Evolutionary conservation across 2,329 filamentous ascomycete genomes (phyloP).

Genomic region (Neodidymelliopsis sp.): DNA sequence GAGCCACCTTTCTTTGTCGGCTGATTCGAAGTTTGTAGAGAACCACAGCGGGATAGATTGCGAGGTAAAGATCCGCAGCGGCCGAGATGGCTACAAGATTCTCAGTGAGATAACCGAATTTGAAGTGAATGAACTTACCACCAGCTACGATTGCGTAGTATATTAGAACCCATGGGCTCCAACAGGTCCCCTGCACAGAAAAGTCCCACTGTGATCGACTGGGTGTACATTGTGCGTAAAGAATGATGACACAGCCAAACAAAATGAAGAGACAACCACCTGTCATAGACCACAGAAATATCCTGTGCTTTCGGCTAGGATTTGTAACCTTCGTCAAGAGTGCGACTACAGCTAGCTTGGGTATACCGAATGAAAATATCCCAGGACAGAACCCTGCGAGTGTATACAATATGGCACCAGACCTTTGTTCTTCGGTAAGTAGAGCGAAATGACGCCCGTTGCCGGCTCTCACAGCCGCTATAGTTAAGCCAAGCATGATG

Average conservation of each 20-base stretch:
- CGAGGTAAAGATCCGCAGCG: slow-evolving; percentile 52
- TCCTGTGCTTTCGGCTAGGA: slow-evolving; percentile 43
- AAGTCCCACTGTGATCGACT: slow-evolving; percentile 51
- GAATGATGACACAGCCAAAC: slow-evolving; percentile 49
- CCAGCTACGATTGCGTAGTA: slow-evolving; percentile 16
- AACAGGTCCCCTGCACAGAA: slow-evolving; percentile 45
- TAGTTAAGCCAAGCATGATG: too few species aligned
- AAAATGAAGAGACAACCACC: slow-evolving; percentile 35
- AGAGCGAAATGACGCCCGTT: slow-evolving; percentile 8
- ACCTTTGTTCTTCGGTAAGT: neutral
- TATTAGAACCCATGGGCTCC: slow-evolving; percentile 26
- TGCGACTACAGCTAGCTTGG: slow-evolving; percentile 54
- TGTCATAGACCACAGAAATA: slow-evolving; percentile 51
- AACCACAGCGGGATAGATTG: slow-evolving; percentile 52
- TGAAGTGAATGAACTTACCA: too few species aligned
- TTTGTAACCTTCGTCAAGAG: slow-evolving; percentile 52
- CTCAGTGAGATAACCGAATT: too few species aligned
- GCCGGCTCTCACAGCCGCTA: too few species aligned
- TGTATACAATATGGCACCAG: slow-evolving; percentile 46
- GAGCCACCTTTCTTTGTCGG: slow-evolving; percentile 52
- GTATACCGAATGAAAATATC: slow-evolving; percentile 51
- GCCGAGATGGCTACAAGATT: too few species aligned
- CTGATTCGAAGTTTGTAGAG: slow-evolving; percentile 51
- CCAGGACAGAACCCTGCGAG: slow-evolving; percentile 50
- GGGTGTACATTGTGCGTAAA: slow-evolving; percentile 56